These are phyloP conservation scores for Boletus rubescentipes DNA, from an alignment of 768 basidiomycete species.

Conservation along the genomic window DNA sequence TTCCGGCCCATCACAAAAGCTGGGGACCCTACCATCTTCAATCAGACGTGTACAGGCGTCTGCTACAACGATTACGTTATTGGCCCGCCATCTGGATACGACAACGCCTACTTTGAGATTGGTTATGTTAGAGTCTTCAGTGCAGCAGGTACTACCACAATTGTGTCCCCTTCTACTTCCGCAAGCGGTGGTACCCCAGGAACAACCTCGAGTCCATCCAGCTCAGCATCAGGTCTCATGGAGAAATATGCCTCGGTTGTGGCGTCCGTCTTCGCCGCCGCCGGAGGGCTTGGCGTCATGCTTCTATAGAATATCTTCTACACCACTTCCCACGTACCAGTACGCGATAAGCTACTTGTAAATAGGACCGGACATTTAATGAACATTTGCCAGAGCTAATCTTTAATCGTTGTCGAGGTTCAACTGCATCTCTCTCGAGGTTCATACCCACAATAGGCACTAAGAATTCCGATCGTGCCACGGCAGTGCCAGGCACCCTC, in stretches of 20 bases:
- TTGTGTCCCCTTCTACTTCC: conserved; percentile 23
- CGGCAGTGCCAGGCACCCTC: neutral
- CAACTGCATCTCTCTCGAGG: neutral
- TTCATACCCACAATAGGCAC: neutral
- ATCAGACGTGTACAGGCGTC: conserved; percentile 58
- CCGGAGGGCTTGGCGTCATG: conserved; percentile 18
- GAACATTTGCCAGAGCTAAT: neutral
- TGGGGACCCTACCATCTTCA: conserved; percentile 50
- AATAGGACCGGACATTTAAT: neutral
- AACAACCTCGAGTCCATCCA: conserved; percentile 9
- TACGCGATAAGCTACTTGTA: neutral
- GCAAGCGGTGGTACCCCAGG: conserved; percentile 15
- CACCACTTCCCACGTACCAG: neutral
- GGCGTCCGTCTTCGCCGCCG: conserved; percentile 8
- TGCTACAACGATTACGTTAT: conserved; percentile 74
- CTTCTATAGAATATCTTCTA: conserved; percentile 7
- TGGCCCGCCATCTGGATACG: conserved; percentile 58
- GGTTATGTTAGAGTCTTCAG: conserved; percentile 54
- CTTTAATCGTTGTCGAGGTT: neutral
- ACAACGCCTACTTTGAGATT: conserved; percentile 73
- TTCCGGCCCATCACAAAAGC: conserved; percentile 43
- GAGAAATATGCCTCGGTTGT: conserved; percentile 2
- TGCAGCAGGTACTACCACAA: conserved; percentile 28
- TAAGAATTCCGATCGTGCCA: neutral
- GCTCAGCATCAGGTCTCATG: conserved; percentile 4